Evolutionary conservation across 2,329 filamentous ascomycete species (phyloP).

Genomic region (Xylariales sp.): DNA sequence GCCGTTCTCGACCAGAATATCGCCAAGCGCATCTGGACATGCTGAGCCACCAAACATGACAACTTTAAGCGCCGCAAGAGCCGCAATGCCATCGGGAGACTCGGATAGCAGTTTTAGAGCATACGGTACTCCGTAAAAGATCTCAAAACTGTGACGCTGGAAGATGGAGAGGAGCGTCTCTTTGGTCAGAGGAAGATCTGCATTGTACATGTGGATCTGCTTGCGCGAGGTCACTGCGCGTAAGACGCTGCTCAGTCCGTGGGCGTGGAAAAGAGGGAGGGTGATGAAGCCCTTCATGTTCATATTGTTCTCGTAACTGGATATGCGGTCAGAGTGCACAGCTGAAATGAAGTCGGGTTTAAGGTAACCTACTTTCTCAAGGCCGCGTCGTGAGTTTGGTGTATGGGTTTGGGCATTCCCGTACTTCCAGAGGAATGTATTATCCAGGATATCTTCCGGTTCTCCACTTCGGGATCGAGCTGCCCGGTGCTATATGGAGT

Average conservation of each 20-base stretch:
- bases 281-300: conserved; percentile 46
- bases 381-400: conserved; percentile 48
- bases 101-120: conserved; percentile 60
- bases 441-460: conserved; percentile 11
- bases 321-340: no score
- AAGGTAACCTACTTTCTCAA: no score
- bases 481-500: conserved; percentile 22
- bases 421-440: conserved; percentile 44
- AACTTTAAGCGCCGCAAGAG: conserved; percentile 40
- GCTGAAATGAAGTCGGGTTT: no score
- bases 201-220: conserved; percentile 49
- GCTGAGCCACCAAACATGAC: conserved; percentile 55
- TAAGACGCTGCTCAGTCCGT: conserved; percentile 52
- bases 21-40: conserved; percentile 56
- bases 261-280: conserved; percentile 55
- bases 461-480: conserved; percentile 12
- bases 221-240: conserved; percentile 47
- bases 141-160: conserved; percentile 38
- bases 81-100: conserved; percentile 45
- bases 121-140: conserved; percentile 60
- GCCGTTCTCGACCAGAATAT: conserved; percentile 45
- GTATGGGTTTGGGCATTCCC: conserved; percentile 60
- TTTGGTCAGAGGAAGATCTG: conserved; percentile 48
- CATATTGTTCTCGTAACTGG: conserved; percentile 36
- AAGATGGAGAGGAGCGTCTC: conserved; percentile 42